Base-by-base conservation (phyloP, 768 basidiomycete species). In the Serendipita vermifera region DNA sequence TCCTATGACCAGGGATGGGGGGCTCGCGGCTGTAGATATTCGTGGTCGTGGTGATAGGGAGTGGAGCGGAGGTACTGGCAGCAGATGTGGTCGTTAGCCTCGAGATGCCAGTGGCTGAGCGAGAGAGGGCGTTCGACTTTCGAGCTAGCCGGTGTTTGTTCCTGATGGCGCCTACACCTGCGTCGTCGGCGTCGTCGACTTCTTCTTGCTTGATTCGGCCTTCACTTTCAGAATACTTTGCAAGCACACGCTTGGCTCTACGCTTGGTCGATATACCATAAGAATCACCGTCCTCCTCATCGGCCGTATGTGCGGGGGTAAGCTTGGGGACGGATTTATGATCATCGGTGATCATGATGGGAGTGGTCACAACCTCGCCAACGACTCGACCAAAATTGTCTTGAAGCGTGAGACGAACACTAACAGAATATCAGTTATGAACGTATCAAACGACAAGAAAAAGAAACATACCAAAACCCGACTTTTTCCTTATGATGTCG, bases 281-380 rank as follows among this genome's bases (percentile, higher is more conserved):
- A 14, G n/a, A 2, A 29, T 57, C 54, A n/a, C 31, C 61, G 7
- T 62, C 61, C 27, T 60, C 58, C 35, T 62, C 61, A n/a, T 60
- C 59, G 3, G 56, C 59, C 11, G 46, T 46, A 56, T 53, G 32
- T 3, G 53, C 31, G 2, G 38, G 39, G 29, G 40, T 29, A 14
- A 35, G 36, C 61, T 58, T 62, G 63, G 65, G 40, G 57, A 59
- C 59, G 27, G 88, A 91, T 71, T 99, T 99, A 72, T 99, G 96
- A 69, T 99, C 96, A 72, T 99, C 96, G 1, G 94, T 99, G 62
- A 98, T 98, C 83, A 98, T 93, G 62, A 99, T 92, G 3, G 94
- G 90, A 29, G 82, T 80, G 1, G 91, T 87, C 55, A 74, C 77
- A 3, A 90, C 91, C 5, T 78, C 75, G 13, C 88, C 93, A 55